phyloP scores from a whole-genome alignment of 2,329 filamentous ascomycete genomes.

The Curvularia sp. region DNA sequence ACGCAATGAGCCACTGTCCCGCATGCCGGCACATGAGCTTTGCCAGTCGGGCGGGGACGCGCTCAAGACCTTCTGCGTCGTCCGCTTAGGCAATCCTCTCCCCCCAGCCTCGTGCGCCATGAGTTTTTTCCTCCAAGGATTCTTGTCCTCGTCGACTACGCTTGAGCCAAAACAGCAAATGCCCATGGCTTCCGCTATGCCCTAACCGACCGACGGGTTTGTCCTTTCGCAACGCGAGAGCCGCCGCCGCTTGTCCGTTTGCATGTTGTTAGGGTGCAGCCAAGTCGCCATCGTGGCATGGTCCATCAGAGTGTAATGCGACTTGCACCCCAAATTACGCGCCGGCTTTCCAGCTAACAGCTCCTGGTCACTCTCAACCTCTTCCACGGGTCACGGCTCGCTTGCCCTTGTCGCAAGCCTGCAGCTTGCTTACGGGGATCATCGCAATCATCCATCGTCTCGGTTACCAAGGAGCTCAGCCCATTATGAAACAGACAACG shows the following conservation, averaged over 20 bases:
- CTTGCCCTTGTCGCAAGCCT: constrained; percentile 12
- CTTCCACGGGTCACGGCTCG: constrained; percentile 14
- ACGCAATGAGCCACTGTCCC: constrained; percentile 16
- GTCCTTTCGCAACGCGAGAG: constrained; percentile 20
- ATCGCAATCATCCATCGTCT: constrained; percentile 22
- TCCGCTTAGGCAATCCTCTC: constrained; percentile 11
- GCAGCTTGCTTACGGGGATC: constrained; percentile 10
- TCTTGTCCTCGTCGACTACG: constrained; percentile 7
- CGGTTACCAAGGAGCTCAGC: constrained; percentile 24
- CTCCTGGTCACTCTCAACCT: constrained; percentile 8
- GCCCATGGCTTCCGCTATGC: constrained; percentile 16
- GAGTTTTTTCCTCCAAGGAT: background rate
- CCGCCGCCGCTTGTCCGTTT: constrained; percentile 13
- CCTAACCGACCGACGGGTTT: constrained; percentile 12
- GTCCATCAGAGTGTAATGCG: constrained; percentile 5
- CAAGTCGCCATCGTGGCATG: constrained; percentile 5
- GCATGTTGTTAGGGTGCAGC: constrained; percentile 5
- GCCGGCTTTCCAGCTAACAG: constrained; percentile 13
- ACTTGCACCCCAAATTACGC: constrained; percentile 13
- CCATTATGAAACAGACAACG: constrained; percentile 23
- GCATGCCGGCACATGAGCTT: background rate
- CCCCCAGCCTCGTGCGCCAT: constrained; percentile 20
- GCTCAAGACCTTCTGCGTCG: constrained; percentile 10
- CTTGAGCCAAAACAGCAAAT: constrained; percentile 37
- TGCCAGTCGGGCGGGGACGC: constrained; percentile 6